Base-by-base conservation (phyloP, 352 stramenopile genomes). In the Thalassiosira ordinaria region DNA sequence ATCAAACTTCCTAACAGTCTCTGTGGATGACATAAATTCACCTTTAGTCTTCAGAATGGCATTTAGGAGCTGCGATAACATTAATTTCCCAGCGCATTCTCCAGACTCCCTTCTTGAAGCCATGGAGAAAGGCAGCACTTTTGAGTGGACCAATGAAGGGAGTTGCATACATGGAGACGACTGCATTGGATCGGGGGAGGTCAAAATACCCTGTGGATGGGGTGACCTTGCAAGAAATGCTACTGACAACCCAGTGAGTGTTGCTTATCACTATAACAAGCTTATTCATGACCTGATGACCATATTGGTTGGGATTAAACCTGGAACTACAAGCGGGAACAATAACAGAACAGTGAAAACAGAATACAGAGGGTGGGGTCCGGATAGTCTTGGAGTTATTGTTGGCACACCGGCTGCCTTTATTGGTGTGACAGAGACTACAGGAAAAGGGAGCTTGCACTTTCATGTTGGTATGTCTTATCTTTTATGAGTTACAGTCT, bases 1-100 rank as follows among this genome's bases (percentile, higher is more conserved):
- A 31, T 31, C 27, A 9, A 26, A 41, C 14, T 65, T 74, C 26
- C 24, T 74, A 9, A 74, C 64, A 24, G 22, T 74, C 8, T 31
- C 46, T 16, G 22, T 53, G 31, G 64, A 74, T 26, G 51, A 65
- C 31, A 31, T 74, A 9, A 51, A 64, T 37, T 31, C 1, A 24
- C 47, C 64, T 18, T 6, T 26, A 24, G 64, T 74, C 16, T 33
- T 74, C 5, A 3, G 64, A 5, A 24, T 74, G 49, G 20, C 18
- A 14, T 64, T 74, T 26, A 20, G 49, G 2, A 63, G 27, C 33
- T 55, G 31, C 22, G 46, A 74, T 22, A 74, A 74, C 64, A 53
- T 74, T 16, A 24, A 52, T 47, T 64, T 74, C 39, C 64, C 64
- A 18, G 3, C 20, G 18, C 13, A n/a, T 3, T 33, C n/a, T 18